Base-by-base conservation (phyloP, 2,329 filamentous ascomycete species). In the Paraphaeosphaeria minitans region DNA sequence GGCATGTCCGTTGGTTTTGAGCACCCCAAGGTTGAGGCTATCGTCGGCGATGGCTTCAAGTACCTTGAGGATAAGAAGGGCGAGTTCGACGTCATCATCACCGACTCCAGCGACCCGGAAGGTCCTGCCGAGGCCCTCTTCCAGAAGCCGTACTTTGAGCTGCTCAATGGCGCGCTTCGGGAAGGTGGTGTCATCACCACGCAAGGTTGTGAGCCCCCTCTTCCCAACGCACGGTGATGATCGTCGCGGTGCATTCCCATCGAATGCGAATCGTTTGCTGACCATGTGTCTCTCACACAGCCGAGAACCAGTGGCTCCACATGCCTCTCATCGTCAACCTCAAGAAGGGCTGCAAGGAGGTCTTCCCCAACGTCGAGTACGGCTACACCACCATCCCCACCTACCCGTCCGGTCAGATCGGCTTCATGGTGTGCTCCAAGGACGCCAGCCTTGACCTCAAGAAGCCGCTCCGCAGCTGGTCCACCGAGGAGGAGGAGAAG, bases 341-440 rank as follows among this genome's bases (percentile, higher is more conserved):
- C 75, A 97, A 97, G 88, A 93, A 97, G 86, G 87, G 93, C 76
- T 97, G 94, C 90, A 90, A 90, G 80, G 90, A 95, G 80, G 91
- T 99, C 80, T 99, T 99, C 89, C 93, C 95, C 66, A 91, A 92
- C 64, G 95, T 91, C 79, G 95, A 99, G 83, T 99, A 98, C 83
- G 95, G 91, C 72, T 99, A 97, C 87, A 98, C 94, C 75, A 98
- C 94, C 73, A 99, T 99, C 80, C 95, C 95, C 60, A 99, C 95
- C 77, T 99, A 99, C 85, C 95, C 95, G 67, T 96, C 92, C 57
- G 95, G 95, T 77, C 95, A 99, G 84, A 99, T 99, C 75, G 95
- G 95, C 77, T 99, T 99, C 89, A 97, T 99, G 93, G 92, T 99
- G 77, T 98, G 95, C 89, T 91, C 86, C 89, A 98, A 99, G 88